Percentiles rank a stretch among this genome's conserved stretches.
phyloP scores from a whole-genome alignment of 805 yeast species.

The Kuraishia ogatae region DNA sequence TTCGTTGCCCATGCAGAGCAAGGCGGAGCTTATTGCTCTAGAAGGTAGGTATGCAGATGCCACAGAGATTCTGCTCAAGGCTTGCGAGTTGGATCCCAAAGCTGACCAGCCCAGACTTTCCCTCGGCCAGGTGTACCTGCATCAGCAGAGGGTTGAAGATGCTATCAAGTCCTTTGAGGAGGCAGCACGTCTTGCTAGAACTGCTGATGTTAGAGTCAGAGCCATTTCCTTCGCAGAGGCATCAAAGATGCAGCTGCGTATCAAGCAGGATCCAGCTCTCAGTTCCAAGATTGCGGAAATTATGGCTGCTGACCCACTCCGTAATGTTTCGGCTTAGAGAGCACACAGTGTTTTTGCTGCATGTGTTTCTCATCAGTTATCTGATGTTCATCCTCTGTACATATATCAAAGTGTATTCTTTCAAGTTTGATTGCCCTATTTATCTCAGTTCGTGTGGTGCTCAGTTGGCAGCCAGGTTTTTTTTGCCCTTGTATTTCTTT shows the following conservation, averaged over 20 bases:
- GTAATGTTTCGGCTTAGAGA: not conserved
- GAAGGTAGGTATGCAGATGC: slow-evolving; percentile 50
- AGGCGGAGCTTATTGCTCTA: slow-evolving; percentile 66
- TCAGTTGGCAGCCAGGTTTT: not conserved
- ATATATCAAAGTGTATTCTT: not conserved
- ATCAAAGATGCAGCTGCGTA: slow-evolving; percentile 77
- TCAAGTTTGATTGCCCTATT: not conserved
- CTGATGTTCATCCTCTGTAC: not conserved
- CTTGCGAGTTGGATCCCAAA: slow-evolving; percentile 77
- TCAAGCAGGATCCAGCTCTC: slow-evolving; percentile 61
- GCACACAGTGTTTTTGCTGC: not conserved
- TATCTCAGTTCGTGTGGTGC: no score
- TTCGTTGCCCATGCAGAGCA: slow-evolving; percentile 83
- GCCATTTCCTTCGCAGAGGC: slow-evolving; percentile 91
- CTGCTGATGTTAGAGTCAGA: slow-evolving; percentile 79
- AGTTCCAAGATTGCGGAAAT: slow-evolving; percentile 56
- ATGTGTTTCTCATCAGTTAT: not conserved
- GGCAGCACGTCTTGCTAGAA: slow-evolving; percentile 75
- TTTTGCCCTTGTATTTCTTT: not conserved
- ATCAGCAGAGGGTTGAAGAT: slow-evolving; percentile 71
- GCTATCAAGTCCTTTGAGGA: slow-evolving; percentile 79
- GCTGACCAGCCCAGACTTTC: slow-evolving; percentile 84
- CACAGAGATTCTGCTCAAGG: slow-evolving; percentile 57
- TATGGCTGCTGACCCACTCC: slow-evolving; percentile 14
- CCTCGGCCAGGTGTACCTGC: slow-evolving; percentile 87